These are phyloP conservation scores for Porcisia hertigi DNA, from an alignment of 208 protist genomes.

Conservation along the genomic window DNA sequence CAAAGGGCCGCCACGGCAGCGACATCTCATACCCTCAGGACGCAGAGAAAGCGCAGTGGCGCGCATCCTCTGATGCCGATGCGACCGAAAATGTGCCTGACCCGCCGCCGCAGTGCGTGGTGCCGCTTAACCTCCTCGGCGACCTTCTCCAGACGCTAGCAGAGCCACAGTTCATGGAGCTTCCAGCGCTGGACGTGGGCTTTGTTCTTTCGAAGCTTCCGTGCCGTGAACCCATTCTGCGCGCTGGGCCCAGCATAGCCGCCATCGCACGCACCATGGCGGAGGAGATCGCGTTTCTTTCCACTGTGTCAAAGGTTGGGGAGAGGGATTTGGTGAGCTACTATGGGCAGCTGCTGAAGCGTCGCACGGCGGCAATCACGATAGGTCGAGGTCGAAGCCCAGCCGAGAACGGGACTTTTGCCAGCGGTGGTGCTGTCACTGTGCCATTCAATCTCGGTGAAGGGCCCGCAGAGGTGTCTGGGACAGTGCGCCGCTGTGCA, in stretches of 20 bases:
- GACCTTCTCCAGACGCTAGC: slow-evolving; percentile 50
- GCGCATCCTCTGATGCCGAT: neutral
- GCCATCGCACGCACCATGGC: slow-evolving; percentile 48
- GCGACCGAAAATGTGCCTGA: neutral
- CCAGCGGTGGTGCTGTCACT: neutral
- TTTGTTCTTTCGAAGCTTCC: slow-evolving; percentile 54
- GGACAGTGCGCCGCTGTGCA: slow-evolving; percentile 12
- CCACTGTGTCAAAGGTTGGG: slow-evolving; percentile 46
- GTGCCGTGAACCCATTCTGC: slow-evolving; percentile 47
- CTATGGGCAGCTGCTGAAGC: slow-evolving; percentile 40
- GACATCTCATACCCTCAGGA: neutral
- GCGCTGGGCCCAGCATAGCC: slow-evolving; percentile 48
- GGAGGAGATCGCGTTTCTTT: slow-evolving; percentile 42
- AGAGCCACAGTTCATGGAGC: slow-evolving; percentile 47
- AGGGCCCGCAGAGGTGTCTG: neutral
- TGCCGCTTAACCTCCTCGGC: slow-evolving; percentile 63
- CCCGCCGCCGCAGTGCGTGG: slow-evolving; percentile 36
- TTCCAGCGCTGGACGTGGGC: slow-evolving; percentile 49
- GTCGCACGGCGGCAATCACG: slow-evolving; percentile 37
- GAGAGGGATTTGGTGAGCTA: slow-evolving; percentile 47
- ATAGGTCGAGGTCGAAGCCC: slow-evolving; percentile 25
- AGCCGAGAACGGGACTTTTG: neutral
- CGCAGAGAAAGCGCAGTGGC: neutral
- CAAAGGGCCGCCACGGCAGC: neutral
- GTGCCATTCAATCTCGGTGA: neutral